phyloP scores from a whole-genome alignment of 2,329 filamentous ascomycete species.

The Nemania diffusa region DNA sequence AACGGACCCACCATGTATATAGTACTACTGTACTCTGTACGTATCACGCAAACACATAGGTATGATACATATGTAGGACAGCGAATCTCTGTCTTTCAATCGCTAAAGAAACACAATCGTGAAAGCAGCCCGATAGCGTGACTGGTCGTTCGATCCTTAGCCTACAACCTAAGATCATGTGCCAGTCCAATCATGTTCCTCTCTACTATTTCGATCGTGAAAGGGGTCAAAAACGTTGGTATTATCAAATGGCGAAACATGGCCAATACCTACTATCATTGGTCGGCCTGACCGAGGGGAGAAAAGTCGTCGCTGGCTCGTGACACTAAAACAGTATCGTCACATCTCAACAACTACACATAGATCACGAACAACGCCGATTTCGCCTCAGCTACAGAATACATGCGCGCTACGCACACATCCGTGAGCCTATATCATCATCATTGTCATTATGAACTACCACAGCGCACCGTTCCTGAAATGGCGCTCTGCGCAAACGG shows the following conservation, averaged over 20 bases:
- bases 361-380: slow-evolving; percentile 12
- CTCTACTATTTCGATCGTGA: neutral
- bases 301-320: slow-evolving; percentile 2
- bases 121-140: slow-evolving; percentile 8
- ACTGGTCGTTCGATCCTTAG: slow-evolving; percentile 3
- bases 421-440: slow-evolving; percentile 1
- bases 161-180: neutral
- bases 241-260: slow-evolving; percentile 2
- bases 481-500: slow-evolving; percentile 2
- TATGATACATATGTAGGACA: neutral
- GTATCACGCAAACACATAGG: neutral
- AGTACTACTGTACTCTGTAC: neutral
- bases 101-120: neutral
- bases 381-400: slow-evolving; percentile 21
- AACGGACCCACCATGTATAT: slow-evolving; percentile 4
- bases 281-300: slow-evolving; percentile 26
- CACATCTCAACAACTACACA: slow-evolving; percentile 2
- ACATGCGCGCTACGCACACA: too few species aligned
- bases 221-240: neutral
- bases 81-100: neutral
- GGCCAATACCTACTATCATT: slow-evolving; percentile 9
- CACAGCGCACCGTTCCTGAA: neutral
- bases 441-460: slow-evolving; percentile 9
- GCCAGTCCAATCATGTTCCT: neutral
- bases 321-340: slow-evolving; percentile 15